A percentile compares a stretch with the other conserved stretches of the same genome.
Conservation (phyloP, 345 rosid species). For the Fremontodendron californicum region DNA sequence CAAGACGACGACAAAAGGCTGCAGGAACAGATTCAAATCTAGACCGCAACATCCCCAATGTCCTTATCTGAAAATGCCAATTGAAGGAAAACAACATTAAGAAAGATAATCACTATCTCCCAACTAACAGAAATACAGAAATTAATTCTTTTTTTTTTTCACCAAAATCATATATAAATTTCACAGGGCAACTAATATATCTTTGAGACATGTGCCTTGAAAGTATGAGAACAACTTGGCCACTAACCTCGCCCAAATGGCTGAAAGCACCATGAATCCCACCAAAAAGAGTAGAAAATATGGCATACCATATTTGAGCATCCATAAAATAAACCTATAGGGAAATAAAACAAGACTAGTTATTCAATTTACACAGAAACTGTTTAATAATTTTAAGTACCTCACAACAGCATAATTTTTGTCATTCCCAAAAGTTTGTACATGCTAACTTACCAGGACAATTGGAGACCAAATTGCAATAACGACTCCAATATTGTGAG, state of each 20-base stretch:
- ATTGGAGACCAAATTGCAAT: constrained; percentile 95
- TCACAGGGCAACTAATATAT: neutral
- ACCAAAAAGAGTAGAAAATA: constrained; percentile 90
- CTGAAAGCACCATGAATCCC: constrained; percentile 95
- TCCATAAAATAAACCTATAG: constrained; percentile 91
- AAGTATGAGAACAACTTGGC: constrained; percentile 12
- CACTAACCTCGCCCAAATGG: constrained; percentile 94
- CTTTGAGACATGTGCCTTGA: neutral
- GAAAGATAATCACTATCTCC: constrained; percentile 4
- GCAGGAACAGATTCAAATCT: constrained; percentile 71
- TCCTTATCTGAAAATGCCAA: constrained; percentile 60
- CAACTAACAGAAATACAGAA: neutral
- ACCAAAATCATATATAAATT: neutral
- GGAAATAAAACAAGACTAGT: constrained; percentile 12
- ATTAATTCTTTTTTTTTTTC: neutral
- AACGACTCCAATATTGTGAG: constrained; percentile 75
- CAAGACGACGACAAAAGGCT: constrained; percentile 60
- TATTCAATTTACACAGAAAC: neutral
- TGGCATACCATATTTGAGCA: constrained; percentile 97
- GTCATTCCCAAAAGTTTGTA: constrained; percentile 11
- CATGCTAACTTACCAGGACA: constrained; percentile 62
- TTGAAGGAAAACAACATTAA: constrained; percentile 18
- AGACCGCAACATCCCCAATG: constrained; percentile 93
- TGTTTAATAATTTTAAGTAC: neutral
- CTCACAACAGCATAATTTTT: constrained; percentile 14